Evolutionary conservation across 2,329 filamentous ascomycete species (phyloP), one percentile per base, ranked within the genome.

Genomic region (Zymoseptoria passerinii): DNA sequence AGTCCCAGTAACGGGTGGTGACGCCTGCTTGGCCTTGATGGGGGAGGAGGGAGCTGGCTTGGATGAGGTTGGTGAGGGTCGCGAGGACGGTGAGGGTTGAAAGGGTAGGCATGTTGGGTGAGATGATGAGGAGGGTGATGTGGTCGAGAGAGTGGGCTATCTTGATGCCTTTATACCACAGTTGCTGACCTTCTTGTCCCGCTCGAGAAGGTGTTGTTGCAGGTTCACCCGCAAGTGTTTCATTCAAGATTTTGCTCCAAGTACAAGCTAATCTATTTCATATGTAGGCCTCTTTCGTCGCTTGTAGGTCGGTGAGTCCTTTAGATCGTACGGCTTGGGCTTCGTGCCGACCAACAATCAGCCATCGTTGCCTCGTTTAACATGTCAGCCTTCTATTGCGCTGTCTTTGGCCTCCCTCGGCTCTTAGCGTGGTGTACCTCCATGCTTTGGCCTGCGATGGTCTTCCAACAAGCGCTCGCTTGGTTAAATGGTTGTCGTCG

Each of bases 1-100:
- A 88, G 70, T 88, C 85, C 81, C 81, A 74, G 61, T 72, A 72
- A 53, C 70, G 65, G 48, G 71, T 74, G 23, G 68, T 68, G 16
- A 20, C 44, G 16, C 50, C 50, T 1, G 50, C 50, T 10, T 20
- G 8, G 23, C 50, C 50, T 28, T 53, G 54, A 80, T 82, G 74
- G 65, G 74, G 74, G 54, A 72, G 68, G 18, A 72, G 73, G 28
- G 72, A 74, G 27, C 54, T 64, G 48, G 72, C 73, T 20, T 67
- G 64, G 49, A 68, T 68, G 44, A 67, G 67, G 48, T 59, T 63
- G n/a, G 60, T 55, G 27, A 68, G 66, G 19, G 53, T 60, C 20
- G 61, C 49, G 20, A 69, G 40, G 54, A 55, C 61, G 51, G 63
- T 61, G 54, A 69, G 61, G 52, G 67, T 63, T 16, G 23, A 16